Evolutionary conservation across 1,139 yeast species (phyloP).

Genomic region (Taphrina flavorubra): DNA sequence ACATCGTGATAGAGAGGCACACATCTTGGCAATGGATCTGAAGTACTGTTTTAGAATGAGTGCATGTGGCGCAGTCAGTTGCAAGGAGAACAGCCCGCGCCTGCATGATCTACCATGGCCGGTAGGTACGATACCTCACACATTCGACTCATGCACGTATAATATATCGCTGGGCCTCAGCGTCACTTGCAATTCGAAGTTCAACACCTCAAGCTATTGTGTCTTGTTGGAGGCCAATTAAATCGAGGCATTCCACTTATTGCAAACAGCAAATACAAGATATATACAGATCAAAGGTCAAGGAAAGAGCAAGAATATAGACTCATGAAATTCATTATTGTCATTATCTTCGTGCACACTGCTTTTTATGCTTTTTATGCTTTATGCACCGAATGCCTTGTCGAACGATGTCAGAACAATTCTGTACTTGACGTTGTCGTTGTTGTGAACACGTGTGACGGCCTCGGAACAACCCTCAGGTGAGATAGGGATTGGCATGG

Average conservation of each 20-base stretch:
- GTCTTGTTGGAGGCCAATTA: too few species aligned
- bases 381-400: constrained; percentile 49
- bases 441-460: constrained; percentile 50
- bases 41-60: constrained; percentile 6
- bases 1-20: background rate
- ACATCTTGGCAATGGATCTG: background rate
- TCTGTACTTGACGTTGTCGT: constrained; percentile 66
- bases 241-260: too few species aligned
- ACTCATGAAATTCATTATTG: constrained; percentile 1
- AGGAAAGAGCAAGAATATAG: too few species aligned
- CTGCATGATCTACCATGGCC: too few species aligned
- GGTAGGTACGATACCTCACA: background rate
- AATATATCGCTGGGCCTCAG: too few species aligned
- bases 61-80: constrained; percentile 12
- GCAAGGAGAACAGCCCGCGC: background rate
- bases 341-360: constrained; percentile 1
- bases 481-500: constrained; percentile 44
- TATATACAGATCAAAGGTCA: too few species aligned
- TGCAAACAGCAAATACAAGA: too few species aligned
- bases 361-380: background rate
- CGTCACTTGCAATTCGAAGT: too few species aligned
- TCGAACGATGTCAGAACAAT: constrained; percentile 65
- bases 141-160: too few species aligned
- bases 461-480: constrained; percentile 45
- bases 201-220: too few species aligned